These are phyloP conservation scores for Penicillium sp. DNA, from an alignment of 2,329 filamentous ascomycete genomes.

Conservation along the genomic window DNA sequence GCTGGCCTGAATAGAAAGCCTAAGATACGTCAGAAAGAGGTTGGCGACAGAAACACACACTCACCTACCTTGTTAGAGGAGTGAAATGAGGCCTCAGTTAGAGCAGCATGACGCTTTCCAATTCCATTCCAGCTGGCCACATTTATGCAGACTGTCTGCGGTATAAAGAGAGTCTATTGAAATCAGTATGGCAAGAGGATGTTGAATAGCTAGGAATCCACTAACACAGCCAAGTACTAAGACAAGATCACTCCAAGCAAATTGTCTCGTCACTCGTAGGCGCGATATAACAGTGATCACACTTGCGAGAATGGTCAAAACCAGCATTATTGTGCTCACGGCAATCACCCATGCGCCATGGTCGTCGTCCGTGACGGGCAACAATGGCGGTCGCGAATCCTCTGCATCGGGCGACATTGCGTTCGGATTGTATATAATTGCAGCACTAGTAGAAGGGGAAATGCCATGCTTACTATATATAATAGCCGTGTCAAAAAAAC, in stretches of 20 bases:
- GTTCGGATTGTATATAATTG: not conserved
- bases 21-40: not conserved
- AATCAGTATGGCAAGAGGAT: not conserved
- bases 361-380: conserved; percentile 12
- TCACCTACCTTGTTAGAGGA: conserved; percentile 10
- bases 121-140: conserved; percentile 12
- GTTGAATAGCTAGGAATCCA: not conserved
- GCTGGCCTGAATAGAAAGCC: conserved; percentile 11
- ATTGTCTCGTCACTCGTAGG: conserved; percentile 3
- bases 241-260: conserved; percentile 10
- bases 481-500: not conserved
- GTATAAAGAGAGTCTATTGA: conserved; percentile 3
- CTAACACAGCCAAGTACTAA: conserved; percentile 8
- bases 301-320: conserved; percentile 11
- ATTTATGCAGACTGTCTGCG: conserved; percentile 12
- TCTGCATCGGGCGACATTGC: not conserved
- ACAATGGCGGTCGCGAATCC: conserved; percentile 3
- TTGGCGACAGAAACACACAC: too few relatives aligned
- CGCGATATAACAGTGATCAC: conserved; percentile 13
- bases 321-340: conserved; percentile 14
- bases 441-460: too few relatives aligned
- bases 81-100: conserved; percentile 5
- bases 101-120: conserved; percentile 7
- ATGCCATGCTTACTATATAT: not conserved
- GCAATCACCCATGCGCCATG: conserved; percentile 18